Evolutionary conservation across 2,329 filamentous ascomycete genomes (phyloP).

Genomic region (Drechslerella stenobrocha): DNA sequence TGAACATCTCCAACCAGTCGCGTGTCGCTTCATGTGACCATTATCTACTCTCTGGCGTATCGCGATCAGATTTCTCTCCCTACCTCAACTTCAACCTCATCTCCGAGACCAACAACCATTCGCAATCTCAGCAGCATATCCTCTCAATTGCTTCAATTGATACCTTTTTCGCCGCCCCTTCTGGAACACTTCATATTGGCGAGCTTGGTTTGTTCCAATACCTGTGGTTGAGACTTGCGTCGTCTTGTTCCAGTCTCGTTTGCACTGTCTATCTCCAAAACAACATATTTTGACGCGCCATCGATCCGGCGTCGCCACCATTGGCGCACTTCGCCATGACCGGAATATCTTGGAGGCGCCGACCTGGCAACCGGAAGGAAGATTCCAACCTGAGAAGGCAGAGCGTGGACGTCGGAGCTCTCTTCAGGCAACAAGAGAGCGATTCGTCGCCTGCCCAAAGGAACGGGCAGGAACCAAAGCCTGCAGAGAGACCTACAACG

Average conservation of each 20-base stretch:
- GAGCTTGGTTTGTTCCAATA: too few relatives aligned
- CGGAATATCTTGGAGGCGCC: conserved; percentile 45
- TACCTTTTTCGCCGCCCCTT: neutral
- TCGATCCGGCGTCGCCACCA: conserved; percentile 4
- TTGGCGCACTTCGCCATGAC: conserved; percentile 32
- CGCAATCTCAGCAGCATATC: neutral
- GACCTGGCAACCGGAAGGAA: conserved; percentile 30
- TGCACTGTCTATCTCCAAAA: neutral
- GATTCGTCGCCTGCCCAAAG: conserved; percentile 15
- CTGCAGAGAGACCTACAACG: conserved; percentile 29
- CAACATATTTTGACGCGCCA: neutral
- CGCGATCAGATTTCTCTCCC: neutral
- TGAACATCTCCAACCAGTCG: neutral
- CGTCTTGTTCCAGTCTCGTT: neutral
- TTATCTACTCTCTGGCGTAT: neutral
- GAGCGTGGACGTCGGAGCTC: conserved; percentile 44
- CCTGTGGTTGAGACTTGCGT: neutral
- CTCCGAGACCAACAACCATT: neutral
- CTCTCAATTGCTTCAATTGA: neutral
- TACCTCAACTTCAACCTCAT: neutral
- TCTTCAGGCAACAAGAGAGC: conserved; percentile 47
- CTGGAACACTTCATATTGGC: neutral
- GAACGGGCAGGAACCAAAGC: conserved; percentile 21
- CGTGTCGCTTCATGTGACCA: conserved; percentile 1
- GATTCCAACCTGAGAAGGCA: conserved; percentile 37